phyloP scores from a whole-genome alignment of 1,284 basidiomycete species.

The Ceratobasidium sp. region DNA sequence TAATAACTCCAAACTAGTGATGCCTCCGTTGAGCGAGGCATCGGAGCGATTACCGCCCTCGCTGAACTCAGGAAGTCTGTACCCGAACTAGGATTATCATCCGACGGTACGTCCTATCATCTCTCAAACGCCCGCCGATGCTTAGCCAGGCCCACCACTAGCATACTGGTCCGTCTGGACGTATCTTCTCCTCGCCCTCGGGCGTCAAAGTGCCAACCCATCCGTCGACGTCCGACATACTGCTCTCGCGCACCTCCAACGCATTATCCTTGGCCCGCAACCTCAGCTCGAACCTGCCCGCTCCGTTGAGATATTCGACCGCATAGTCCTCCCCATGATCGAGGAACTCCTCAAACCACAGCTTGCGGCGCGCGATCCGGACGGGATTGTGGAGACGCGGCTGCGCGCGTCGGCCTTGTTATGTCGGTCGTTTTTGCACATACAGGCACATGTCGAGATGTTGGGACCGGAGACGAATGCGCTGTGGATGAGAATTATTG shows the following conservation, averaged over 20 bases:
- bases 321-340: conserved; percentile 90
- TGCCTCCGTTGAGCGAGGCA: conserved; percentile 81
- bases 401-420: conserved; percentile 87
- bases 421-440: conserved; percentile 96
- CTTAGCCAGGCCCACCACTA: conserved; percentile 55
- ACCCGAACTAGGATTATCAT: conserved; percentile 63
- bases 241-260: conserved; percentile 88
- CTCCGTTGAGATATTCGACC: conserved; percentile 79
- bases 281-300: conserved; percentile 56
- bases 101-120: conserved; percentile 63
- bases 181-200: conserved; percentile 81
- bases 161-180: conserved; percentile 88
- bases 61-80: conserved; percentile 77
- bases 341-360: conserved; percentile 93
- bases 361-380: conserved; percentile 81
- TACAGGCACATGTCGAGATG: conserved; percentile 70
- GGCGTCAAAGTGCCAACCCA: conserved; percentile 87
- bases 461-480: conserved; percentile 70
- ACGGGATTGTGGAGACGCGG: conserved; percentile 91
- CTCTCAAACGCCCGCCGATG: conserved; percentile 45
- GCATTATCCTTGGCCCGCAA: conserved; percentile 85
- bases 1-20: conserved; percentile 64
- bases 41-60: conserved; percentile 84
- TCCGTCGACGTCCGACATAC: conserved; percentile 87
- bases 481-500: conserved; percentile 93